These are phyloP conservation scores for Bimuria novae-zelandiae DNA, from an alignment of 2,329 filamentous ascomycete genomes.

Conservation along the genomic window DNA sequence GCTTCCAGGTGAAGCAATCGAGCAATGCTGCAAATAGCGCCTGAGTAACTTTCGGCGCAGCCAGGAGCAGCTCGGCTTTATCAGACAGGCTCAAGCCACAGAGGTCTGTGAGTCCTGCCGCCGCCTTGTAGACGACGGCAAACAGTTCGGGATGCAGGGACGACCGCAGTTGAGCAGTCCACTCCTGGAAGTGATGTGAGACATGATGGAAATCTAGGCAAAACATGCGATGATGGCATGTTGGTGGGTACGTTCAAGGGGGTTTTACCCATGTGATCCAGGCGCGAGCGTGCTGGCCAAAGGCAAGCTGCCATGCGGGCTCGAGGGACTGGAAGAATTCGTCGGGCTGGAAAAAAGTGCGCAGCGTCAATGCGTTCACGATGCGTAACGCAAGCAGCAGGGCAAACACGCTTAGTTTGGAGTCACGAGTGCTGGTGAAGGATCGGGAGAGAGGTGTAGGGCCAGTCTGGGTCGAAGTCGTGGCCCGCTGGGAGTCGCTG, in stretches of 20 bases:
- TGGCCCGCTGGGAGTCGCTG: slow-evolving; percentile 37
- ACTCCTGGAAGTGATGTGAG: slow-evolving; percentile 70
- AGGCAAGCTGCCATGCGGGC: slow-evolving; percentile 88
- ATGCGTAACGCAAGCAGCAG: slow-evolving; percentile 70
- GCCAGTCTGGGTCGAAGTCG: slow-evolving; percentile 30
- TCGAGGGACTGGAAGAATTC: slow-evolving; percentile 97
- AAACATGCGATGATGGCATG: background rate
- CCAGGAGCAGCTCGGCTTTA: slow-evolving; percentile 70
- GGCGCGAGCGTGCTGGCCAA: slow-evolving; percentile 75
- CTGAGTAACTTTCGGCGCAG: slow-evolving; percentile 75
- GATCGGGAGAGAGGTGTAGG: slow-evolving; percentile 22
- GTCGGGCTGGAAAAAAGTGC: slow-evolving; percentile 97
- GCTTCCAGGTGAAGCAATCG: slow-evolving; percentile 87
- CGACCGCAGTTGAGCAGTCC: slow-evolving; percentile 83
- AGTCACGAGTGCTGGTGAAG: slow-evolving; percentile 39
- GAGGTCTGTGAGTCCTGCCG: slow-evolving; percentile 60
- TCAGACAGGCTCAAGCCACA: slow-evolving; percentile 60
- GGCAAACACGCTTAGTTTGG: slow-evolving; percentile 31
- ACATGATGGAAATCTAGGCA: slow-evolving; percentile 15
- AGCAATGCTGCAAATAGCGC: slow-evolving; percentile 75
- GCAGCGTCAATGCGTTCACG: slow-evolving; percentile 75
- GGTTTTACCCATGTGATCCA: slow-evolving; percentile 97
- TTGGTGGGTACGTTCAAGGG: no score
- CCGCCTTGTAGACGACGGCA: slow-evolving; percentile 70
- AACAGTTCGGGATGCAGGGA: slow-evolving; percentile 92